Conservation (phyloP, 75 land plant species). For the Selaginella moellendorffii region DNA sequence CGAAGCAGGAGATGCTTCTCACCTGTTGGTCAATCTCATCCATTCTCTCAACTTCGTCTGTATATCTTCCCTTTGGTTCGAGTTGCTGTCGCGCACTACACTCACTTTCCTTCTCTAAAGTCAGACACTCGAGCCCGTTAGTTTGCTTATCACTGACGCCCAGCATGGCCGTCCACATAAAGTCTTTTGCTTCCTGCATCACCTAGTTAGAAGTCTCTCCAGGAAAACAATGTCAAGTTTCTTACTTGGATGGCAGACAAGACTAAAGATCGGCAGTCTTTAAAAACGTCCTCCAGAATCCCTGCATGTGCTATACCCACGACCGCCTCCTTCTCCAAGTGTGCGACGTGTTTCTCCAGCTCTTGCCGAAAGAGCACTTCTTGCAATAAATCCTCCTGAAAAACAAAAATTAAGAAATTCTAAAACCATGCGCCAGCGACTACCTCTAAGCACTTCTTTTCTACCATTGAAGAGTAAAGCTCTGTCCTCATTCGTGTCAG, state of each 20-base stretch:
- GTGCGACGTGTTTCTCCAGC: neutral
- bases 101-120: neutral
- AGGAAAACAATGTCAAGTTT: neutral
- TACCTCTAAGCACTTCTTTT: neutral
- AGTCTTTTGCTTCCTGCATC: neutral
- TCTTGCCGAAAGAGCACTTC: neutral
- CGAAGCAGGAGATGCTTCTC: neutral
- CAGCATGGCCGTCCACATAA: too few species aligned
- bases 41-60: neutral
- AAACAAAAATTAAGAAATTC: neutral
- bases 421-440: neutral
- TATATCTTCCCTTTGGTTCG: too few species aligned
- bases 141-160: too few species aligned
- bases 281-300: neutral
- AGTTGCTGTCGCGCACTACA: neutral
- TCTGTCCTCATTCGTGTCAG: neutral
- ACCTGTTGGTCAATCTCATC: neutral
- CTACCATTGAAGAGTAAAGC: neutral
- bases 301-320: neutral
- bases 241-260: neutral
- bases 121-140: too few species aligned
- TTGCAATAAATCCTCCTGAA: neutral
- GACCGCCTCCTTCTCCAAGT: neutral
- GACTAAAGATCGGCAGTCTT: neutral
- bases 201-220: neutral